A percentile compares a stretch with the other conserved stretches of the same genome.
These are phyloP conservation scores for Hygrophila difformis DNA, from an alignment of 257 asterid species.

Conservation along the genomic window DNA sequence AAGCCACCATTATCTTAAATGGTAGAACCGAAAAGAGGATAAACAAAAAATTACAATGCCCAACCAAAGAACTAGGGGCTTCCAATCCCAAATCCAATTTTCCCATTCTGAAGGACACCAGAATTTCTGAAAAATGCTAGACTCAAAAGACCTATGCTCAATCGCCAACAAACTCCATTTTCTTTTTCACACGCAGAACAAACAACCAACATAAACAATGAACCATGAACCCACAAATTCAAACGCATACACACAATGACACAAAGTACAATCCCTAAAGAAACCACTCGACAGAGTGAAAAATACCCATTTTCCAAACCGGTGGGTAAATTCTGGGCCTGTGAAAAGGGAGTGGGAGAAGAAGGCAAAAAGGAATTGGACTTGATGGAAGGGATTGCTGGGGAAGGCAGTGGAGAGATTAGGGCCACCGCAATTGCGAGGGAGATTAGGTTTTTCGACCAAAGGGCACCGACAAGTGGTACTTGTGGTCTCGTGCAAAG, in stretches of 20 bases:
- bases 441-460: constrained; percentile 39
- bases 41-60: background rate
- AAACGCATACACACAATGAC: too few species aligned
- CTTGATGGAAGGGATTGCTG: constrained; percentile 57
- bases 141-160: too few species aligned
- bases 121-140: too few species aligned
- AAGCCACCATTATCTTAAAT: too few species aligned
- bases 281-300: background rate
- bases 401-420: constrained; percentile 52
- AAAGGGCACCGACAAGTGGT: constrained; percentile 4
- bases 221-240: too few species aligned
- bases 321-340: constrained; percentile 63
- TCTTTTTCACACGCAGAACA: too few species aligned
- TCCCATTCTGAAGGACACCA: too few species aligned
- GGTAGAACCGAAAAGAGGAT: background rate
- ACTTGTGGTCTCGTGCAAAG: too few species aligned
- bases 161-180: too few species aligned
- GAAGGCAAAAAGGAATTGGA: constrained; percentile 32
- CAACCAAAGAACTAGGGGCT: background rate
- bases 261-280: background rate
- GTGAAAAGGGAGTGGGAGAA: constrained; percentile 79
- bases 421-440: constrained; percentile 57
- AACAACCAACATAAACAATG: too few species aligned
- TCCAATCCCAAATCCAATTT: background rate
- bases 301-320: constrained; percentile 75